phyloP scores from a whole-genome alignment of 2,329 filamentous ascomycete genomes.

The Cercospora zeae-maydis region DNA sequence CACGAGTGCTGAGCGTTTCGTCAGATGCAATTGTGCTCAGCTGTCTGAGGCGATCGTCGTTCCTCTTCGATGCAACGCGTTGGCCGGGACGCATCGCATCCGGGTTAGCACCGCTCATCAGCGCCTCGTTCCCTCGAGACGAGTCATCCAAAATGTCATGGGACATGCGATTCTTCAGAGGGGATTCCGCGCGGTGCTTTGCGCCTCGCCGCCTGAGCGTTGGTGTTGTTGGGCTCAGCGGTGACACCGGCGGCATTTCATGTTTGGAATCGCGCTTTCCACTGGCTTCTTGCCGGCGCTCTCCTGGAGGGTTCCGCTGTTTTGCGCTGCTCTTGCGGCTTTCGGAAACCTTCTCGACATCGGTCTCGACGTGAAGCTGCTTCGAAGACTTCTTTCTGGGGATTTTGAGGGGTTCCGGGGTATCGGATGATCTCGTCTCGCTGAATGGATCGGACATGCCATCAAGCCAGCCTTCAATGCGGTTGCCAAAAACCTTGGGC shows the following conservation, averaged over 20 bases:
- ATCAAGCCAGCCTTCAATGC: constrained; percentile 62
- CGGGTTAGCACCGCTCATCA: constrained; percentile 23
- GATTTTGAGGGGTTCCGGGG: constrained; percentile 32
- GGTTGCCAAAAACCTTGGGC: constrained; percentile 47
- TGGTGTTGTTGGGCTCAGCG: constrained; percentile 21
- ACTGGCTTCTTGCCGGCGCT: constrained; percentile 16
- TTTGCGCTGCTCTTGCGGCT: constrained; percentile 23
- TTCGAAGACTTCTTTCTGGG: constrained; percentile 23
- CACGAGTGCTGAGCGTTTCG: constrained; percentile 45
- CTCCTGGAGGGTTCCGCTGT: constrained; percentile 23
- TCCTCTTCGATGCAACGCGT: constrained; percentile 14
- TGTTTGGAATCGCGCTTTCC: constrained; percentile 11
- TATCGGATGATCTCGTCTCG: constrained; percentile 36
- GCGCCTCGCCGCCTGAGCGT: constrained; percentile 37
- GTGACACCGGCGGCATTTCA: background rate
- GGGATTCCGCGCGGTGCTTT: constrained; percentile 40
- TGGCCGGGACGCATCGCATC: constrained; percentile 10
- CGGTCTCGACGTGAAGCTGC: constrained; percentile 9
- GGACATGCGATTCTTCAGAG: constrained; percentile 37
- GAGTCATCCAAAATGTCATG: constrained; percentile 16
- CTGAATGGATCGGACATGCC: constrained; percentile 36
- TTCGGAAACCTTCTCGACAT: constrained; percentile 15
- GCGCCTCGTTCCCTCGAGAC: constrained; percentile 9
- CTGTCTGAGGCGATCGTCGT: constrained; percentile 32
- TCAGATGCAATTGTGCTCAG: constrained; percentile 59